Conservation (phyloP, 176 grass and related monocot genomes). For the Eremochloa ophiuroides region DNA sequence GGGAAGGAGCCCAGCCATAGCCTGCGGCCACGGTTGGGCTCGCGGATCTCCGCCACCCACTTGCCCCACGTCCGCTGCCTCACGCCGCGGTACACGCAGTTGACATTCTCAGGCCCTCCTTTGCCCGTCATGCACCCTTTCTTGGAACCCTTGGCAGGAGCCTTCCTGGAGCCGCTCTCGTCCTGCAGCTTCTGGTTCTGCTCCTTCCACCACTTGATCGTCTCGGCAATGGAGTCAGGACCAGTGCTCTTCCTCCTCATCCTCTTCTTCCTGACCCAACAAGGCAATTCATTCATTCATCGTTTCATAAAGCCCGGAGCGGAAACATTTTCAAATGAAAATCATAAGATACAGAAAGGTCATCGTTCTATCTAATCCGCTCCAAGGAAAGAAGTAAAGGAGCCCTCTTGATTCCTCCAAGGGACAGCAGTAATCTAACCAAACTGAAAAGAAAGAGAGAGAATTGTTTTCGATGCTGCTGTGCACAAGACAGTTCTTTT, state of each 20-base stretch:
- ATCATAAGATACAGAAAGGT: not conserved
- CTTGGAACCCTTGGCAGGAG: conserved; percentile 88
- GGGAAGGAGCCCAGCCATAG: conserved; percentile 92
- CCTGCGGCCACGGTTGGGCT: conserved; percentile 71
- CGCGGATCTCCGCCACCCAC: conserved; percentile 96
- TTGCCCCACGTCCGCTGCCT: conserved; percentile 95
- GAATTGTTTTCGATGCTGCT: not conserved
- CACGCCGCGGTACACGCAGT: conserved; percentile 67
- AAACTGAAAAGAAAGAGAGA: not conserved
- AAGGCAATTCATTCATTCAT: conserved; percentile 4
- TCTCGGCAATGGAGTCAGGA: conserved; percentile 61
- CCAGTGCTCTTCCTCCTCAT: conserved; percentile 58
- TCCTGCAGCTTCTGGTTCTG: conserved; percentile 49
- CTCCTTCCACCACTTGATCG: conserved; percentile 76
- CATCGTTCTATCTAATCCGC: not conserved
- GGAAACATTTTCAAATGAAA: not conserved
- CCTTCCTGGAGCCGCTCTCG: conserved; percentile 35
- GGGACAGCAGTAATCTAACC: not conserved
- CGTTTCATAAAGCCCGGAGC: not conserved
- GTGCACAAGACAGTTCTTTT: not conserved
- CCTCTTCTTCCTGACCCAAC: conserved; percentile 67
- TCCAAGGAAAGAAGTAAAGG: not conserved
- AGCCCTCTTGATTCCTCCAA: not conserved
- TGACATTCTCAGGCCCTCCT: conserved; percentile 75
- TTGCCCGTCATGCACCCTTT: conserved; percentile 96